Percentiles rank a stretch among this genome's conserved stretches.
Conservation (phyloP, 352 stramenopile species). For the Blastocystis sp. region DNA sequence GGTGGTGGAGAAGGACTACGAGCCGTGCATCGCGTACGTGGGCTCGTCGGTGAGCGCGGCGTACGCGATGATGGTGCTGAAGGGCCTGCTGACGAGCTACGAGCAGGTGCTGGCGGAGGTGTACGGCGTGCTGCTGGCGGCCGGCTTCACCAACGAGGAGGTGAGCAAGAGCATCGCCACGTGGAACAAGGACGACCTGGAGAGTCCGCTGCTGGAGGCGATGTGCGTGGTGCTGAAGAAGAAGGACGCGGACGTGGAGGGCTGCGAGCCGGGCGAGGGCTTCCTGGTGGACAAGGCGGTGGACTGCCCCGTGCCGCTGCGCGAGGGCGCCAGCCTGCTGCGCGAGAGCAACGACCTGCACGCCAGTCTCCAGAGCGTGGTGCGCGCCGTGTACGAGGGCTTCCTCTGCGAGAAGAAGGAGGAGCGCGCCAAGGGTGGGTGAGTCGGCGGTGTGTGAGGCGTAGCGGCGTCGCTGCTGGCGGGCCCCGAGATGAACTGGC, state of each 20-base stretch:
- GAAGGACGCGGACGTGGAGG: constrained; percentile 86
- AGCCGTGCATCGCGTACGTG: constrained; percentile 90
- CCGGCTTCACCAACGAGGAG: constrained; percentile 85
- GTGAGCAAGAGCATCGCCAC: constrained; percentile 88
- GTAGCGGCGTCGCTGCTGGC: not conserved
- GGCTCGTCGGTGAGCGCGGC: constrained; percentile 91
- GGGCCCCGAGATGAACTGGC: constrained; percentile 47
- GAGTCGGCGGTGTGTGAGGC: not conserved
- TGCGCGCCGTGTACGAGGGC: not conserved
- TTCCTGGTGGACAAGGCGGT: constrained; percentile 91
- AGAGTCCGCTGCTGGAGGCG: constrained; percentile 97
- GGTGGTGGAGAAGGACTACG: constrained; percentile 80
- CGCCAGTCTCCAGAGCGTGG: not conserved
- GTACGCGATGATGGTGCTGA: constrained; percentile 99
- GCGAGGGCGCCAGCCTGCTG: not conserved
- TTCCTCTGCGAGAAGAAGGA: not conserved
- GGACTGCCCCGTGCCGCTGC: constrained; percentile 75
- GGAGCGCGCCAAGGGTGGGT: constrained; percentile 8
- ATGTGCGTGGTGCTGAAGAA: constrained; percentile 91
- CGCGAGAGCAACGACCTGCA: constrained; percentile 17
- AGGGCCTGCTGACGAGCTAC: constrained; percentile 95
- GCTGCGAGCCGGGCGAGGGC: constrained; percentile 73
- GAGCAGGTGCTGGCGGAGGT: constrained; percentile 98
- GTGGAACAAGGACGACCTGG: constrained; percentile 95
- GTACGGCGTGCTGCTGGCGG: constrained; percentile 93